Percentiles rank a stretch among this genome's conserved stretches.
Conservation (phyloP, 2,329 filamentous ascomycete genomes). For the Clonostachys rhizophaga region DNA sequence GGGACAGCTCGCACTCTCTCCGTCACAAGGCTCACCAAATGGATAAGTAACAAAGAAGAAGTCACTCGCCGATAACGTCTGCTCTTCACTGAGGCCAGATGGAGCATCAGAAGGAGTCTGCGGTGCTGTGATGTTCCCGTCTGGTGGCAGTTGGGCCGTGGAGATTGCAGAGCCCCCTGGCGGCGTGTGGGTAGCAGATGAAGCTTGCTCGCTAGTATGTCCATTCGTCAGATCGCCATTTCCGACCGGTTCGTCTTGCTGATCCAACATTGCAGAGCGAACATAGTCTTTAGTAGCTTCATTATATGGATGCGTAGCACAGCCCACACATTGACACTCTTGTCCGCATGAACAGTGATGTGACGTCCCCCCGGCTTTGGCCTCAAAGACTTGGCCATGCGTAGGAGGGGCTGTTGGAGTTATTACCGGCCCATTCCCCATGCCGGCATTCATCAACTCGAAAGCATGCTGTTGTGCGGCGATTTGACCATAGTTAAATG, state of each 20-base stretch:
- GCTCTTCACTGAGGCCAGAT: constrained; percentile 40
- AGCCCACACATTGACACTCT: constrained; percentile 63
- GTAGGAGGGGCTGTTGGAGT: constrained; percentile 4
- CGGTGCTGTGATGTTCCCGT: constrained; percentile 17
- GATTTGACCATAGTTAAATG: constrained; percentile 28
- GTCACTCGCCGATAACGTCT: constrained; percentile 43
- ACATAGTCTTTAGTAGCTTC: constrained; percentile 52
- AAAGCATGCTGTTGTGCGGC: constrained; percentile 10
- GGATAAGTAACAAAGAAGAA: constrained; percentile 58
- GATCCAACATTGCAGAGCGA: constrained; percentile 37
- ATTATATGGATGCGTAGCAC: constrained; percentile 64
- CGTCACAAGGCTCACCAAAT: constrained; percentile 40
- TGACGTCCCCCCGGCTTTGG: constrained; percentile 21
- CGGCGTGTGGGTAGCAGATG: background rate
- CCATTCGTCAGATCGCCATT: constrained; percentile 7
- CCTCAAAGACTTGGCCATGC: background rate
- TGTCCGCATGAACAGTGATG: constrained; percentile 59
- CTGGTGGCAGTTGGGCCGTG: background rate
- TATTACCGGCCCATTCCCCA: constrained; percentile 11
- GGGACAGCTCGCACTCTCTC: constrained; percentile 44
- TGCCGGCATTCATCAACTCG: constrained; percentile 13
- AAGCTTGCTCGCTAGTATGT: constrained; percentile 12
- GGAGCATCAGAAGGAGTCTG: constrained; percentile 43
- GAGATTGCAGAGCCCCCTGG: background rate
- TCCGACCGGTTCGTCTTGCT: constrained; percentile 11